These are phyloP conservation scores for Cynanchum wilfordii DNA, from an alignment of 257 asterid species.

Conservation along the genomic window DNA sequence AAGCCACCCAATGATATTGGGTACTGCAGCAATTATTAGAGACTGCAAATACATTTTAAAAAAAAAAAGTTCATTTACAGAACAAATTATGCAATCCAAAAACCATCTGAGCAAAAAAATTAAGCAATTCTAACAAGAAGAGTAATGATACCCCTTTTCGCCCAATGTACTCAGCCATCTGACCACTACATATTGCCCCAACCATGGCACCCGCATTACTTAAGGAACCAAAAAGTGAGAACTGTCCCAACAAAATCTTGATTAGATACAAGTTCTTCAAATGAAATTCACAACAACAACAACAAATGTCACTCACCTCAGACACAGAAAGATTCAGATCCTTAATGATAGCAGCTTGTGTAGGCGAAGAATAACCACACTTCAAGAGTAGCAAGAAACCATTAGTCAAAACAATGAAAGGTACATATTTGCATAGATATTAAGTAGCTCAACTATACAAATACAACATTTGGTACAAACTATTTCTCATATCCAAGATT, in stretches of 20 bases:
- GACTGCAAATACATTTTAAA: constrained; percentile 40
- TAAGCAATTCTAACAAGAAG: not conserved
- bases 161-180: constrained; percentile 92
- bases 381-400: constrained; percentile 33
- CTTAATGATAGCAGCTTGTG: constrained; percentile 55
- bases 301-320: constrained; percentile 46
- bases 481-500: constrained; percentile 3
- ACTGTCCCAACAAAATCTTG: constrained; percentile 33
- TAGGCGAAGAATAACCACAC: constrained; percentile 93
- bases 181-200: constrained; percentile 97
- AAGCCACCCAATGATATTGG: constrained; percentile 97
- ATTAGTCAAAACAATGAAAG: constrained; percentile 11
- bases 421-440: not conserved
- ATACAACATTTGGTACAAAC: not conserved
- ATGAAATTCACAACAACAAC: constrained; percentile 12
- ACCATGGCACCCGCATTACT: constrained; percentile 98
- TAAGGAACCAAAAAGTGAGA: constrained; percentile 84
- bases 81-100: not conserved
- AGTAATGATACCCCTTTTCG: constrained; percentile 69
- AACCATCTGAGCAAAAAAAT: not conserved
- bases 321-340: constrained; percentile 78
- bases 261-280: not conserved
- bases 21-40: constrained; percentile 82
- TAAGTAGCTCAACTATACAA: not conserved
- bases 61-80: not conserved